These are phyloP conservation scores for Pseudovirgaria hyperparasitica DNA, from an alignment of 2,329 filamentous ascomycete species.

Conservation along the genomic window DNA sequence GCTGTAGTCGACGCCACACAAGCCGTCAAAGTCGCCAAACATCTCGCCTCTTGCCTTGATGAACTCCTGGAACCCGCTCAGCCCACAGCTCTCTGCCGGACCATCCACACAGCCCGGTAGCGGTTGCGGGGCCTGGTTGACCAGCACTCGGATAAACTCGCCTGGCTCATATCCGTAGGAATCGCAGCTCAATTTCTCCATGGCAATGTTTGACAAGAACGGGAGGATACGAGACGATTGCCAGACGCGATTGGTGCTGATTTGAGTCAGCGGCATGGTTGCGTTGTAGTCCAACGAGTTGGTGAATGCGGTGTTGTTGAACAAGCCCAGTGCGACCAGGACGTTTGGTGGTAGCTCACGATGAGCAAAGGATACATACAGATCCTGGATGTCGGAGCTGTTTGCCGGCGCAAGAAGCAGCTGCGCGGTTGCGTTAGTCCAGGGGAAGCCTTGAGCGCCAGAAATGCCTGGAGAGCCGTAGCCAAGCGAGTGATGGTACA, in stretches of 20 bases:
- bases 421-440: constrained; percentile 49
- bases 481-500: constrained; percentile 53
- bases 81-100: constrained; percentile 37
- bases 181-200: constrained; percentile 53
- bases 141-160: constrained; percentile 39
- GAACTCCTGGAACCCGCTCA: constrained; percentile 29
- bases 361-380: constrained; percentile 58
- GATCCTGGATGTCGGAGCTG: constrained; percentile 36
- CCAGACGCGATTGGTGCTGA: constrained; percentile 54
- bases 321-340: constrained; percentile 53
- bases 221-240: constrained; percentile 49
- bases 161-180: constrained; percentile 39
- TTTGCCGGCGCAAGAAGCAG: constrained; percentile 34
- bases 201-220: constrained; percentile 53
- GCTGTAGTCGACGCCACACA: constrained; percentile 28
- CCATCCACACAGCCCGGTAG: constrained; percentile 36
- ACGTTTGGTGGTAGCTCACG: constrained; percentile 56
- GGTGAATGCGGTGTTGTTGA: constrained; percentile 51
- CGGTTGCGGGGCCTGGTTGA: constrained; percentile 38
- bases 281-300: constrained; percentile 43
- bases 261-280: constrained; percentile 50
- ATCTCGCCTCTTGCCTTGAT: constrained; percentile 28
- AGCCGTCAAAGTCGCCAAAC: constrained; percentile 30
- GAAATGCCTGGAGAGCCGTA: constrained; percentile 45
- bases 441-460: constrained; percentile 50